These are phyloP conservation scores for Margaritispora aquatica DNA, from an alignment of 495 filamentous ascomycete genomes.

Conservation along the genomic window DNA sequence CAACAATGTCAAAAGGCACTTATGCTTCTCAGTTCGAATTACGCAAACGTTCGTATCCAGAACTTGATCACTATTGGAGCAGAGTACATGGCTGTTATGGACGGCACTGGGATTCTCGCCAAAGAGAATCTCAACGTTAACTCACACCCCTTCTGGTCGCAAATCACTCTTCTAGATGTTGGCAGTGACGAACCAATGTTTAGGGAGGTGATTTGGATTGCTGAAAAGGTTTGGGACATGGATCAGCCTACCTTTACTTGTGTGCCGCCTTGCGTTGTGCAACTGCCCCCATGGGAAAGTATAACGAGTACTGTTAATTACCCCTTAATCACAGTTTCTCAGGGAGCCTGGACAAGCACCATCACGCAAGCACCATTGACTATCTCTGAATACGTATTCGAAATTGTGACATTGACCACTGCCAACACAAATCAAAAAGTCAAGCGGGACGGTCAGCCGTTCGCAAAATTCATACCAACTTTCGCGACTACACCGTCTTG, in stretches of 20 bases:
- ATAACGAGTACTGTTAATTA: conserved; percentile 24
- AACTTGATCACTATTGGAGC: conserved; percentile 16
- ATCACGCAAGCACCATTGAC: conserved; percentile 22
- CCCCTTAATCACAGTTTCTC: conserved; percentile 23
- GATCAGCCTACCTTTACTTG: conserved; percentile 22
- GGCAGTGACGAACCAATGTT: conserved; percentile 14
- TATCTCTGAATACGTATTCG: conserved; percentile 17
- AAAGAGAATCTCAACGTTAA: conserved; percentile 15
- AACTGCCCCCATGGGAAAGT: conserved; percentile 21
- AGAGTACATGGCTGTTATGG: conserved; percentile 13
- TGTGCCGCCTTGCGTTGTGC: conserved; percentile 21
- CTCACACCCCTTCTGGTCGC: conserved; percentile 16
- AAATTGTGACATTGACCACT: conserved; percentile 5
- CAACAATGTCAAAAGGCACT: conserved; percentile 30
- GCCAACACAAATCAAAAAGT: conserved; percentile 7
- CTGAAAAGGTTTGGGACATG: conserved; percentile 22
- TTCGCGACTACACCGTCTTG: conserved; percentile 14
- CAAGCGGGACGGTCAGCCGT: not conserved
- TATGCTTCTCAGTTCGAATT: not conserved
- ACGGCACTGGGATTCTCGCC: conserved; percentile 14
- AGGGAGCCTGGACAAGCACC: conserved; percentile 23
- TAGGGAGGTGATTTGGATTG: conserved; percentile 21
- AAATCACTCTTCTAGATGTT: conserved; percentile 23
- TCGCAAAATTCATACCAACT: conserved; percentile 4
- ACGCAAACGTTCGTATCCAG: conserved; percentile 2